Evolutionary conservation across 805 yeast genomes (phyloP).

Genomic region (Yarrowia alimentaria): DNA sequence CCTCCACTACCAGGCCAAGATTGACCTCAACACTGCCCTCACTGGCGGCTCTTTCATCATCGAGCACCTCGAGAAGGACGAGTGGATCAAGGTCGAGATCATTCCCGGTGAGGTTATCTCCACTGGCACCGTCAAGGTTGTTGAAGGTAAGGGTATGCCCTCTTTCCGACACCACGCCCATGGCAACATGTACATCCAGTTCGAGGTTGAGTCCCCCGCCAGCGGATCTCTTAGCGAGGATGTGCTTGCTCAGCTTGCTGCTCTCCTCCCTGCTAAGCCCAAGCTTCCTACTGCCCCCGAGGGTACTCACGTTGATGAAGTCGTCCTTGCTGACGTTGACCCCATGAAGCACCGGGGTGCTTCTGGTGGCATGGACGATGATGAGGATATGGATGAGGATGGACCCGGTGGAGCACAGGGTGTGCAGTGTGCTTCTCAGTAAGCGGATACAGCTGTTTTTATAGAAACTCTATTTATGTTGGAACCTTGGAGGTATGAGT

Average conservation of each 20-base stretch:
- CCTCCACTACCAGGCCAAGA: conserved; percentile 76
- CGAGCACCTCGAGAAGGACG: conserved; percentile 82
- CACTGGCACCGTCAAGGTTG: conserved; percentile 77
- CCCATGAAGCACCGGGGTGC: conserved; percentile 54
- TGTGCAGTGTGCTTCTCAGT: conserved; percentile 95
- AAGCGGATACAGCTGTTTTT: conserved; percentile 34
- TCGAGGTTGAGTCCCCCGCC: conserved; percentile 84
- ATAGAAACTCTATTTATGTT: conserved; percentile 28
- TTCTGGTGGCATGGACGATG: conserved; percentile 35
- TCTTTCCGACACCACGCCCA: conserved; percentile 78
- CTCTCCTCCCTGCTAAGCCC: conserved; percentile 75
- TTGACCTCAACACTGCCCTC: conserved; percentile 89
- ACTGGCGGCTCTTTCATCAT: conserved; percentile 92
- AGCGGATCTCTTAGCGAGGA: conserved; percentile 65
- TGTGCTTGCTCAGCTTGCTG: conserved; percentile 70
- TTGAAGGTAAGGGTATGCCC: conserved; percentile 98
- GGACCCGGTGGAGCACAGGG: conserved; percentile 59
- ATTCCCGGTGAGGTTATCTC: conserved; percentile 90
- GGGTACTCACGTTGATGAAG: conserved; percentile 77
- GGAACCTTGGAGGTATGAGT: conserved; percentile 23
- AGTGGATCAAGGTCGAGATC: conserved; percentile 76
- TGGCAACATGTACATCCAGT: conserved; percentile 85
- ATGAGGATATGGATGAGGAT: conserved; percentile 60
- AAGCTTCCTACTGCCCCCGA: conserved; percentile 56
- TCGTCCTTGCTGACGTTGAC: conserved; percentile 65